A percentile compares a stretch with the other conserved stretches of the same genome.
phyloP scores from a whole-genome alignment of 2,329 filamentous ascomycete genomes.

The Talaromyces sp. region DNA sequence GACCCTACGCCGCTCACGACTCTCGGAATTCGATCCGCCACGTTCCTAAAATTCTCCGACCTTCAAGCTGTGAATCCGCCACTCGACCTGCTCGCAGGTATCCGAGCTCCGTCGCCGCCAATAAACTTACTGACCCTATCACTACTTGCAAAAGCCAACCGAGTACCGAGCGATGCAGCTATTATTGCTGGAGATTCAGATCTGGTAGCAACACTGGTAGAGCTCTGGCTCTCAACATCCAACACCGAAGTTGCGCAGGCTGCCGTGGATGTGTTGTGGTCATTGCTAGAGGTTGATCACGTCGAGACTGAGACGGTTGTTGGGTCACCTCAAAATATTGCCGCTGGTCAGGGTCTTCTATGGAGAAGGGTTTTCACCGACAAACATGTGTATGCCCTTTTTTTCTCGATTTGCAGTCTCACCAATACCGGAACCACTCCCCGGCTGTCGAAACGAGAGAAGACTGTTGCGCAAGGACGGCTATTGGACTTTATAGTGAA shows the following conservation, averaged over 20 bases:
- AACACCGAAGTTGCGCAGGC: slow-evolving; percentile 53
- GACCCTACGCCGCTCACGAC: slow-evolving; percentile 53
- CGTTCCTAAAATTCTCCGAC: slow-evolving; percentile 47
- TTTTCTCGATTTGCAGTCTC: slow-evolving; percentile 53
- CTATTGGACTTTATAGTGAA: slow-evolving; percentile 55
- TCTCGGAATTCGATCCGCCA: slow-evolving; percentile 48
- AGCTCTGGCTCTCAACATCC: slow-evolving; percentile 54
- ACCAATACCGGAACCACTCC: slow-evolving; percentile 30
- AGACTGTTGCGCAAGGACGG: slow-evolving; percentile 56
- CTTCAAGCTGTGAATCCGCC: slow-evolving; percentile 45
- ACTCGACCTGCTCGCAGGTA: slow-evolving; percentile 52
- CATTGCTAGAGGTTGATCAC: slow-evolving; percentile 49
- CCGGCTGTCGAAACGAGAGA: slow-evolving; percentile 47
- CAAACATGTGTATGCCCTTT: slow-evolving; percentile 51
- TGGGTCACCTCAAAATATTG: slow-evolving; percentile 19
- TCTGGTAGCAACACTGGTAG: slow-evolving; percentile 51
- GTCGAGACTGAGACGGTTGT: slow-evolving; percentile 27
- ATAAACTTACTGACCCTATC: slow-evolving; percentile 54
- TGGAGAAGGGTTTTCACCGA: slow-evolving; percentile 61
- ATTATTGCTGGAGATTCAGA: slow-evolving; percentile 53
- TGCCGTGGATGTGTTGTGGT: slow-evolving; percentile 49
- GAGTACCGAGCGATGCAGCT: slow-evolving; percentile 50
- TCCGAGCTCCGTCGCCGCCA: slow-evolving; percentile 46
- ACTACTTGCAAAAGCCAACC: slow-evolving; percentile 53
- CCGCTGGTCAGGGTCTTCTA: slow-evolving; percentile 48